Conservation (phyloP, 108 stramenopile species). For the Nitzschia palea region DNA sequence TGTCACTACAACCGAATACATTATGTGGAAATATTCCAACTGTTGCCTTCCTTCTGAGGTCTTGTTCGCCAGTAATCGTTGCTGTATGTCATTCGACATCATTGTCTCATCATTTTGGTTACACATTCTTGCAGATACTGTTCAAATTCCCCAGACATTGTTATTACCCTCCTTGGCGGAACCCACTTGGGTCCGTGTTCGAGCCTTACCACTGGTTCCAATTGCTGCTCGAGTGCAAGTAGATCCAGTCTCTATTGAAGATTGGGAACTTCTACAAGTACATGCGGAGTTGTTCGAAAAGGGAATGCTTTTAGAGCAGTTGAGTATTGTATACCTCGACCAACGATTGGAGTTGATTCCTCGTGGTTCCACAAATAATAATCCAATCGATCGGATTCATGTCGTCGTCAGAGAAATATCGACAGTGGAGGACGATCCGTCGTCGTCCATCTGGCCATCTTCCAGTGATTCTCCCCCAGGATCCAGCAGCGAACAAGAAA, state of each 20-base stretch:
- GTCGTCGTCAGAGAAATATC: conserved; percentile 29
- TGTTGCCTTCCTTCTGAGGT: conserved; percentile 66
- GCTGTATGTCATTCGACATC: background rate
- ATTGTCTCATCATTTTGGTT: conserved; percentile 1
- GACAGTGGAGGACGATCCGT: background rate
- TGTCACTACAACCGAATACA: conserved; percentile 46
- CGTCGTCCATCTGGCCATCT: background rate
- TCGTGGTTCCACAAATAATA: background rate
- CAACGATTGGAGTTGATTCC: conserved; percentile 54
- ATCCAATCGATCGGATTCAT: conserved; percentile 22
- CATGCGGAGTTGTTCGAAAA: conserved; percentile 59
- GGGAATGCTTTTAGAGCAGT: conserved; percentile 66
- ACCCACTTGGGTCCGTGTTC: conserved; percentile 53
- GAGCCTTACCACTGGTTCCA: conserved; percentile 38
- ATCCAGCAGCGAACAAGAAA: background rate
- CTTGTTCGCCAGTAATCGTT: background rate
- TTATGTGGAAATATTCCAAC: conserved; percentile 43
- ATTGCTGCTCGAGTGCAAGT: conserved; percentile 45
- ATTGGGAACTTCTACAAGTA: conserved; percentile 81
- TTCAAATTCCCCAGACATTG: conserved; percentile 22
- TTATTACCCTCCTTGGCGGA: conserved; percentile 30
- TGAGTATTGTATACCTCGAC: conserved; percentile 60
- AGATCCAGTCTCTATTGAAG: conserved; percentile 63
- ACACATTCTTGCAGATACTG: conserved; percentile 8
- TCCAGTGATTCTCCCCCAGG: too few species aligned